Evolutionary conservation across 2,329 filamentous ascomycete species (phyloP).

Genomic region (Didymella lethalis): DNA sequence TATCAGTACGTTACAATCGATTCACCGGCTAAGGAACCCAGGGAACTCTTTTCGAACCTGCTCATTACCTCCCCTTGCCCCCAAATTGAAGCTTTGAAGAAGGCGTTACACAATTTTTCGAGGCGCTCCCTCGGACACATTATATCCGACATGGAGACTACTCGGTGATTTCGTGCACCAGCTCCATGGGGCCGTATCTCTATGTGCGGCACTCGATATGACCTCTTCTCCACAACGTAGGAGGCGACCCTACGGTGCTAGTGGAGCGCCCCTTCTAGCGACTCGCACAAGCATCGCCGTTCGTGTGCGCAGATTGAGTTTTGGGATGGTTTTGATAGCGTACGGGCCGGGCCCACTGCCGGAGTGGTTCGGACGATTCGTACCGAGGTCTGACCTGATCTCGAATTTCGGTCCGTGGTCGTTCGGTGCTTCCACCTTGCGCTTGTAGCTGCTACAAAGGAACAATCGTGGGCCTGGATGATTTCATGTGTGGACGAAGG

Average conservation of each 20-base stretch:
- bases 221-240: background rate
- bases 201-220: background rate
- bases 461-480: background rate
- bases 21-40: background rate
- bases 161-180: background rate
- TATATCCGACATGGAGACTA: background rate
- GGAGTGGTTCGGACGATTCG: constrained; percentile 3
- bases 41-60: background rate
- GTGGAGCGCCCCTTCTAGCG: constrained; percentile 9
- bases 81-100: background rate
- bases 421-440: constrained; percentile 5
- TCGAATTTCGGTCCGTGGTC: background rate
- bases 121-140: background rate
- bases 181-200: background rate
- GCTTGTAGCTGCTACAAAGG: background rate
- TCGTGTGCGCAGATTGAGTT: constrained; percentile 13
- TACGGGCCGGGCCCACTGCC: constrained; percentile 4
- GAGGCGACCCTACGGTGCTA: background rate
- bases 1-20: background rate
- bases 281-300: background rate
- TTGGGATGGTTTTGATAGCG: constrained; percentile 5
- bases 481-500: background rate
- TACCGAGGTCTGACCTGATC: background rate
- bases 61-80: background rate
- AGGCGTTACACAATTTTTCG: background rate